Evolutionary conservation across 2,329 filamentous ascomycete genomes (phyloP).

Genomic region (Xylariaceae sp.): DNA sequence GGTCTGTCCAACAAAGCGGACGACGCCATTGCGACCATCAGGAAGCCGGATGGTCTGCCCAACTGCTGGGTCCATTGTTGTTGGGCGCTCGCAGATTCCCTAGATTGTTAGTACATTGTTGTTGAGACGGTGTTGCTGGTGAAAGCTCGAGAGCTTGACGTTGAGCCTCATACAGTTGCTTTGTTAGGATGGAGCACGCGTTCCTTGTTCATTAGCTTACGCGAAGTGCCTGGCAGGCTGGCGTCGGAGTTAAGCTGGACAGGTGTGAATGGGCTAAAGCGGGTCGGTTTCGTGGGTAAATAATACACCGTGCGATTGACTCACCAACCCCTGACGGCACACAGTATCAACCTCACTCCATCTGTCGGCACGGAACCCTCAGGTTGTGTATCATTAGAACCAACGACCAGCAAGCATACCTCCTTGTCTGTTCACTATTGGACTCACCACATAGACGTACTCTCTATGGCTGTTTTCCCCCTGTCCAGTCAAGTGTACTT

Average conservation of each 20-base stretch:
- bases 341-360: no score
- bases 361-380: no score
- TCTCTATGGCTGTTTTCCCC: no score
- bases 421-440: no score
- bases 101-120: conserved; percentile 20
- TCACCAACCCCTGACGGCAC: no score
- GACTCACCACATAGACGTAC: no score
- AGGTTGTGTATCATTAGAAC: no score
- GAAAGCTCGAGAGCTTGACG: conserved; percentile 6
- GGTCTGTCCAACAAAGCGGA: conserved; percentile 79
- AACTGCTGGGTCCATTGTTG: conserved; percentile 53
- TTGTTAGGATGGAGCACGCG: conserved; percentile 7
- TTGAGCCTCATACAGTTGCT: conserved; percentile 3
- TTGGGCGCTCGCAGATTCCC: conserved; percentile 12
- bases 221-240: background rate
- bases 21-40: conserved; percentile 68
- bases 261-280: no score
- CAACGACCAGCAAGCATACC: no score
- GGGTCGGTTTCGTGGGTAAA: no score
- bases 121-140: background rate
- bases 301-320: no score
- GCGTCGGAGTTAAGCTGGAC: background rate
- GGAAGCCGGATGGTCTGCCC: conserved; percentile 77
- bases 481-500: no score
- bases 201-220: background rate